phyloP scores from a whole-genome alignment of 345 rosid genomes.

The Hibiscus mutabilis region DNA sequence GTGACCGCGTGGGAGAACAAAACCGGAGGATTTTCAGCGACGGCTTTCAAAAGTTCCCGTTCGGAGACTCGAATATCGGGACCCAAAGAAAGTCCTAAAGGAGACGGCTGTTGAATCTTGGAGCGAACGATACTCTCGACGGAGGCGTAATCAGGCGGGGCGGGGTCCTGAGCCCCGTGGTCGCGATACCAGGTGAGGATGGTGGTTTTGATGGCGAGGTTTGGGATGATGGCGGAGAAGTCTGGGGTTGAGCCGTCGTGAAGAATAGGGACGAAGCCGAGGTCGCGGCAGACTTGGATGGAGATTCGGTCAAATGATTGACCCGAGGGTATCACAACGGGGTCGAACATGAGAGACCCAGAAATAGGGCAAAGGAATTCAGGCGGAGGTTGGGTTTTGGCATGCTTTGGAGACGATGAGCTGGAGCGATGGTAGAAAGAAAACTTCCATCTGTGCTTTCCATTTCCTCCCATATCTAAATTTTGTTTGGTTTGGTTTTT shows the following conservation, averaged over 20 bases:
- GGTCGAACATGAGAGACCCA: neutral
- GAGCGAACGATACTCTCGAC: neutral
- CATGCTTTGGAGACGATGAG: neutral
- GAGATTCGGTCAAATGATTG: neutral
- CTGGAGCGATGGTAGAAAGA: neutral
- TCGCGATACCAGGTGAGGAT: neutral
- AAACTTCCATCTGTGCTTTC: neutral
- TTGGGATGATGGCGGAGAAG: neutral
- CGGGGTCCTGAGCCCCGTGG: neutral
- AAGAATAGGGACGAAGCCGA: neutral
- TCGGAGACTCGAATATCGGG: conserved; percentile 1
- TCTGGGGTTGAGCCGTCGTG: neutral
- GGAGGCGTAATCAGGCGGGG: neutral
- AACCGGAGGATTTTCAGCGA: neutral
- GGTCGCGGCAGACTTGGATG: conserved; percentile 1
- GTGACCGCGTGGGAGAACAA: neutral
- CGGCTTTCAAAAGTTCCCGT: conserved; percentile 4
- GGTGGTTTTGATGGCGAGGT: neutral
- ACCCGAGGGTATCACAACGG: neutral
- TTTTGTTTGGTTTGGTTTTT: neutral
- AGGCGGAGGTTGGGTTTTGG: neutral
- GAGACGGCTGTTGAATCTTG: neutral
- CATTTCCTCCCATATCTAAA: neutral
- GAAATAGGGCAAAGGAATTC: neutral
- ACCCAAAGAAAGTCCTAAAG: neutral